Evolutionary conservation across 2,329 filamentous ascomycete genomes (phyloP).

Genomic region (Myriosclerotinia duriaeana): DNA sequence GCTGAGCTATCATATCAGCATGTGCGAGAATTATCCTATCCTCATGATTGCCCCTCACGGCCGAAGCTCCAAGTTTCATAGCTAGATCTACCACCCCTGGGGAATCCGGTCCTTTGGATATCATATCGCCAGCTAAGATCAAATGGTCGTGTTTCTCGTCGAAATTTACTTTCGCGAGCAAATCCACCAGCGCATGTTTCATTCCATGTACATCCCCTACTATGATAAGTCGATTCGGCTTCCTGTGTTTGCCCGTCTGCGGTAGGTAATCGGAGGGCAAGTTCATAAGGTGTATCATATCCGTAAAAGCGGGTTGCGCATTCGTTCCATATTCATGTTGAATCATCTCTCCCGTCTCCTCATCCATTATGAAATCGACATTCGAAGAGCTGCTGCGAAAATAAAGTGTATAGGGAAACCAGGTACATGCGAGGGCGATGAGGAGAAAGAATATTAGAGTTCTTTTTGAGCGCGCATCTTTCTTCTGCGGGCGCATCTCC

Average conservation of each 20-base stretch:
- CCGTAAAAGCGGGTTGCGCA: conserved; percentile 31
- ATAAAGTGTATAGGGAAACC: conserved; percentile 15
- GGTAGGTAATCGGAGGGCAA: conserved; percentile 37
- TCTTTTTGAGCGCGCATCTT: conserved; percentile 13
- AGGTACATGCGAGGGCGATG: conserved; percentile 17
- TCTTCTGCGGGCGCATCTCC: conserved; percentile 8
- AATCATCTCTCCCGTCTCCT: background rate
- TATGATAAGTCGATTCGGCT: conserved; percentile 66
- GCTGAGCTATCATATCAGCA: conserved; percentile 41
- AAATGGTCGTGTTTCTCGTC: conserved; percentile 66
- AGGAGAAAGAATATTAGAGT: conserved; percentile 12
- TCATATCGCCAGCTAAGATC: conserved; percentile 73
- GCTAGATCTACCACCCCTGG: conserved; percentile 73
- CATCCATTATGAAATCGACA: background rate
- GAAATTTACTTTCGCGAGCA: conserved; percentile 69
- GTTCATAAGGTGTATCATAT: conserved; percentile 37
- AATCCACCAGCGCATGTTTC: conserved; percentile 60
- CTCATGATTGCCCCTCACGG: conserved; percentile 90
- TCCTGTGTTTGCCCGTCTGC: conserved; percentile 40
- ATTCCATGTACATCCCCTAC: conserved; percentile 95
- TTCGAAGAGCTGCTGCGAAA: background rate
- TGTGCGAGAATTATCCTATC: conserved; percentile 75
- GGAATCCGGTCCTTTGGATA: conserved; percentile 86
- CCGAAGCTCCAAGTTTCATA: conserved; percentile 70
- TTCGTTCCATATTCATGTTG: conserved; percentile 27